Evolutionary conservation across 2,329 filamentous ascomycete species (phyloP).

Genomic region (Biscogniauxia sp.): DNA sequence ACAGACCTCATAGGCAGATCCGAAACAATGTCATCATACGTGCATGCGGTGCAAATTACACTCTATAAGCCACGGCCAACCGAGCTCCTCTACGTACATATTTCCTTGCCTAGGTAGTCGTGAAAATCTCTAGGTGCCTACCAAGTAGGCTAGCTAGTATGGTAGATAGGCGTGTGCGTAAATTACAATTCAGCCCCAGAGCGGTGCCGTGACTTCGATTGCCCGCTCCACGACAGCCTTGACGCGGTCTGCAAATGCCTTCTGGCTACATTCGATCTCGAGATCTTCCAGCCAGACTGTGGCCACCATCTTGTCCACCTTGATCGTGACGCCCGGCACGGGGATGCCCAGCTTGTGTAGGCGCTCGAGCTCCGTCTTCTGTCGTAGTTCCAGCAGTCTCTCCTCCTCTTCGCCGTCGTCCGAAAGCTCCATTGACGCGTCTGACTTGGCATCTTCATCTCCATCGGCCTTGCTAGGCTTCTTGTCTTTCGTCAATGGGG

Average conservation of each 20-base stretch:
- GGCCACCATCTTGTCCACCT: conserved; percentile 82
- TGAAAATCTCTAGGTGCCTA: background rate
- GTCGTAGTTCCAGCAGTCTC: conserved; percentile 50
- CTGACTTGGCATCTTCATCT: conserved; percentile 35
- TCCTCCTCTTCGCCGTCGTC: conserved; percentile 41
- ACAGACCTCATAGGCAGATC: too few relatives aligned
- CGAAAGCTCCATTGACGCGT: conserved; percentile 36
- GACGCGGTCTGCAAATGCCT: conserved; percentile 78
- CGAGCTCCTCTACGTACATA: too few relatives aligned
- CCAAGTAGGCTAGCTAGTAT: background rate
- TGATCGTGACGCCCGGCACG: conserved; percentile 83
- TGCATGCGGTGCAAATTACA: too few relatives aligned
- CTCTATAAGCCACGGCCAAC: too few relatives aligned
- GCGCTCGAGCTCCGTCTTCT: conserved; percentile 68
- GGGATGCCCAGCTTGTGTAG: conserved; percentile 84
- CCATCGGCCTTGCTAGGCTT: conserved; percentile 31
- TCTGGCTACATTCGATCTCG: conserved; percentile 81
- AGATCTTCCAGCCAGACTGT: conserved; percentile 90
- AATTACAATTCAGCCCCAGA: conserved; percentile 52
- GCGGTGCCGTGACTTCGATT: conserved; percentile 78
- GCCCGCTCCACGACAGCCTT: conserved; percentile 86
- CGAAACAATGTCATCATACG: too few relatives aligned
- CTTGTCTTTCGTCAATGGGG: conserved; percentile 35
- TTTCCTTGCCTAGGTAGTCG: too few relatives aligned
- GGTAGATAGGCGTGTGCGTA: background rate